These are phyloP conservation scores for Aquilaria sinensis DNA, from an alignment of 345 rosid genomes.

Conservation along the genomic window DNA sequence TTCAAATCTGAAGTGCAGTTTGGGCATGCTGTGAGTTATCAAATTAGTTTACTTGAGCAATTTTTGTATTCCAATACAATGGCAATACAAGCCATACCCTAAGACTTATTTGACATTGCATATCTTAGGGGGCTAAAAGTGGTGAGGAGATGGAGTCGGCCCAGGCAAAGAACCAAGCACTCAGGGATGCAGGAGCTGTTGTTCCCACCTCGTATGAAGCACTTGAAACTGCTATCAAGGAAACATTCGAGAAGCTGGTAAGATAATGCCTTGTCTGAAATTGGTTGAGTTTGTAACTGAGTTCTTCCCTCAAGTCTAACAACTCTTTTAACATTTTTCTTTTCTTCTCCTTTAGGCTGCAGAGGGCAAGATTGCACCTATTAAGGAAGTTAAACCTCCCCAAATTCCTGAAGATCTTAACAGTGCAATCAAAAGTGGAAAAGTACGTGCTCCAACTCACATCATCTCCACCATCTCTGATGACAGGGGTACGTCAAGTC, in stretches of 20 bases:
- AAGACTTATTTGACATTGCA: slow-evolving; percentile 8
- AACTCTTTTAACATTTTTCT: neutral
- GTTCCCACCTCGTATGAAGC: slow-evolving; percentile 95
- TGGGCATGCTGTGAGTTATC: slow-evolving; percentile 93
- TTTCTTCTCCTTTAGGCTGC: slow-evolving; percentile 42
- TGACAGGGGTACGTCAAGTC: slow-evolving; percentile 60
- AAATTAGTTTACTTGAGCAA: slow-evolving; percentile 10
- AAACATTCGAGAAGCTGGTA: slow-evolving; percentile 87
- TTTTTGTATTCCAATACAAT: neutral
- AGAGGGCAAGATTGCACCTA: slow-evolving; percentile 60
- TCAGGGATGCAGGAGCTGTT: slow-evolving; percentile 77
- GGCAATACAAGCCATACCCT: neutral
- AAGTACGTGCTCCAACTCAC: slow-evolving; percentile 97
- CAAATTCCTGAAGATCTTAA: slow-evolving; percentile 97
- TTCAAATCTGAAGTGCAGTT: slow-evolving; percentile 97
- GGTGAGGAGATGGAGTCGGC: slow-evolving; percentile 99
- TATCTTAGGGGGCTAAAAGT: slow-evolving; percentile 89
- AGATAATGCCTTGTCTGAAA: slow-evolving; percentile 18
- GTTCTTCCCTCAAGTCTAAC: slow-evolving; percentile 5
- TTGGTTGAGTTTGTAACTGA: neutral
- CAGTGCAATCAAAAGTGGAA: slow-evolving; percentile 88
- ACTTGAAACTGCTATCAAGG: slow-evolving; percentile 66
- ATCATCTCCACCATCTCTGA: slow-evolving; percentile 95
- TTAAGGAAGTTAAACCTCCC: slow-evolving; percentile 82
- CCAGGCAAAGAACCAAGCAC: slow-evolving; percentile 96